Base-by-base conservation (phyloP, 225 moss, liverwort and hornwort species). In the Sphagnum tenellum region DNA sequence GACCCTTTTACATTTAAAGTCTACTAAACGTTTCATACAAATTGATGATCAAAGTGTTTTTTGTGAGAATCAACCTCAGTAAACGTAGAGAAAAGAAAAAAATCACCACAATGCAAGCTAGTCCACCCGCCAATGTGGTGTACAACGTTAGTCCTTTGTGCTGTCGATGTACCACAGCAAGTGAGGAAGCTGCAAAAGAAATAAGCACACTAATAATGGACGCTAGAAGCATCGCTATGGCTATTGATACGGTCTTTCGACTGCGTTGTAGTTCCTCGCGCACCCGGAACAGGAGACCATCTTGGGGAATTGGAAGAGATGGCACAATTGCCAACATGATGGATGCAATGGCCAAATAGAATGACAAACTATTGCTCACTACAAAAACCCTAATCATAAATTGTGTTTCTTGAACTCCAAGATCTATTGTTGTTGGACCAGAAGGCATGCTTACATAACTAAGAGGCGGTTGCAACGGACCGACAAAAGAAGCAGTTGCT, bases 281-380 rank as follows among this genome's bases (percentile, higher is more conserved):
- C 48, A 29, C 29, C 29, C 29, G 0, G 29, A 29, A 29, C 29
- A 29, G 29, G 29, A 70, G 12, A 4, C 71, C 64, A 3, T 74
- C 70, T 8, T 71, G 67, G 2, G 66, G 61, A 70, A 74, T 65
- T 8, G 79, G 79, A 2, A 79, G 59, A 1, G 66, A 69, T 13
- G 75, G 75, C 13, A 75, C 63, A 45, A 75, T 45, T 4, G 75
- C 51, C 2, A 72, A 46, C 45, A 79, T 75, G 64, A 78, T 74
- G 0, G 74, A 49, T 10, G 61, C 66, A 11, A 78, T 10, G 3
- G 67, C 74, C 10, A 74, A 45, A 55, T 79, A 75, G 44, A 79
- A 79, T 9, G 72, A 68, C 49, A 75, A 11, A 0, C 69, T 72
- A 44, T 75, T 66, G 29, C 79, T 72, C 7, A 75, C 59, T 52